These are phyloP conservation scores for Teunomyces kruisii DNA, from an alignment of 805 yeast species.

Conservation along the genomic window DNA sequence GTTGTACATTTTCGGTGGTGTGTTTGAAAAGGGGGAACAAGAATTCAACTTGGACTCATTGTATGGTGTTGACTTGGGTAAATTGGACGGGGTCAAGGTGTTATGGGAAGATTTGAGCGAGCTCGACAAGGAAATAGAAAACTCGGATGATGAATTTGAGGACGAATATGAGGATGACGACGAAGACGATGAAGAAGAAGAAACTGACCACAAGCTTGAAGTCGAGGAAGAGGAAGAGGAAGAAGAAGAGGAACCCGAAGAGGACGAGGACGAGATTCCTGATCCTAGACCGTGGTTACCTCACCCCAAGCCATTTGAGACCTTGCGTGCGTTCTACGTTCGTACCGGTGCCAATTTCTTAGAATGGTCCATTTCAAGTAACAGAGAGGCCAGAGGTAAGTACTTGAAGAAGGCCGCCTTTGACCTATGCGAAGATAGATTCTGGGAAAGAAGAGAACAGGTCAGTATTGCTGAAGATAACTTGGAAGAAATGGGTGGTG, in stretches of 20 bases:
- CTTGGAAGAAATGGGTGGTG: slow-evolving; percentile 87
- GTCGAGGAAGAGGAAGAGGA: slow-evolving; percentile 50
- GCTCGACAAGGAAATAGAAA: slow-evolving; percentile 50
- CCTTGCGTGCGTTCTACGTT: slow-evolving; percentile 76
- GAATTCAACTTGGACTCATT: slow-evolving; percentile 84
- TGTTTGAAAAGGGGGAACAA: slow-evolving; percentile 83
- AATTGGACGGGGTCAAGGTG: slow-evolving; percentile 82
- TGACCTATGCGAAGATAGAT: slow-evolving; percentile 88
- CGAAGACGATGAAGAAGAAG: slow-evolving; percentile 66
- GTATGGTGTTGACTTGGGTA: slow-evolving; percentile 82
- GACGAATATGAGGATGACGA: slow-evolving; percentile 49
- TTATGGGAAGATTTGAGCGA: slow-evolving; percentile 85
- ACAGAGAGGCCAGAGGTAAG: slow-evolving; percentile 85
- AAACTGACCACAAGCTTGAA: slow-evolving; percentile 46
- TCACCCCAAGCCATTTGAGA: slow-evolving; percentile 92
- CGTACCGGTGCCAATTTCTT: slow-evolving; percentile 85
- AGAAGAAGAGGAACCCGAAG: slow-evolving; percentile 61
- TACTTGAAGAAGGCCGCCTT: slow-evolving; percentile 85
- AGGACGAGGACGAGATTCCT: slow-evolving; percentile 68
- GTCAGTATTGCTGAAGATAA: slow-evolving; percentile 85
- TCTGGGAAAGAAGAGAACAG: slow-evolving; percentile 98
- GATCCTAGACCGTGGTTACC: slow-evolving; percentile 97
- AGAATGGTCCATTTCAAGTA: slow-evolving; percentile 90
- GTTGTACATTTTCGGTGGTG: slow-evolving; percentile 85
- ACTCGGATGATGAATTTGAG: slow-evolving; percentile 65